These are phyloP conservation scores for Euphrasia arctica DNA, from an alignment of 305 asterid genomes.

Conservation along the genomic window DNA sequence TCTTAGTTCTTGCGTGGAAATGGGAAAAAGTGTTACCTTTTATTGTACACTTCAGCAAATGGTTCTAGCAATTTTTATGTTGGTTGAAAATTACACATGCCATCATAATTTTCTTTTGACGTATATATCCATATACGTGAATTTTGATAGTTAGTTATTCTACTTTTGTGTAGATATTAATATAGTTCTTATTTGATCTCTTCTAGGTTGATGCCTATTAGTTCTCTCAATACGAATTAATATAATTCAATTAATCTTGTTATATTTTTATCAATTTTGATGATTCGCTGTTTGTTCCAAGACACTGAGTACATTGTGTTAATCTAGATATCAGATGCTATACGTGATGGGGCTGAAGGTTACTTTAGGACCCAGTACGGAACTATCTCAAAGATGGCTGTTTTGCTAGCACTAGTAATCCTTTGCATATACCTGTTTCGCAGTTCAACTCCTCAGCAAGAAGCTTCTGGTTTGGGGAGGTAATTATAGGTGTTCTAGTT, in stretches of 20 bases:
- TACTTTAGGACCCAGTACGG: conserved; percentile 97
- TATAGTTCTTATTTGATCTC: conserved; percentile 9
- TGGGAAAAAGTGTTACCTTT: background rate
- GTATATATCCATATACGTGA: conserved; percentile 11
- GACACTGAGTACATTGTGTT: conserved; percentile 35
- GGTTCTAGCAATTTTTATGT: no score
- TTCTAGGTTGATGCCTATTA: no score
- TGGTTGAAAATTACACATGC: conserved; percentile 6
- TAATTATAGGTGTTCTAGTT: conserved; percentile 23
- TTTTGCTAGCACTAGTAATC: conserved; percentile 67
- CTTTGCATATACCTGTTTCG: conserved; percentile 87
- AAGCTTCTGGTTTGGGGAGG: conserved; percentile 95
- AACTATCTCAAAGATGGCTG: conserved; percentile 95
- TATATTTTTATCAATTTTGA: conserved; percentile 12
- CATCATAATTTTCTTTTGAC: conserved; percentile 20
- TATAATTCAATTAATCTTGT: conserved; percentile 4
- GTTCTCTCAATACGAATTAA: conserved; percentile 10
- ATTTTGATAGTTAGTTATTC: conserved; percentile 9
- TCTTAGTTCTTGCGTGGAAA: no score
- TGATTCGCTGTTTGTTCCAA: conserved; percentile 18
- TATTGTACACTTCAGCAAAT: no score
- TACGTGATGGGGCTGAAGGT: conserved; percentile 99
- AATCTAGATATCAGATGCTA: conserved; percentile 95
- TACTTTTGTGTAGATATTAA: conserved; percentile 16
- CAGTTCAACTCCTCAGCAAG: conserved; percentile 88